These are phyloP conservation scores for Hibiscus trionum DNA, from an alignment of 345 rosid species.

Conservation along the genomic window DNA sequence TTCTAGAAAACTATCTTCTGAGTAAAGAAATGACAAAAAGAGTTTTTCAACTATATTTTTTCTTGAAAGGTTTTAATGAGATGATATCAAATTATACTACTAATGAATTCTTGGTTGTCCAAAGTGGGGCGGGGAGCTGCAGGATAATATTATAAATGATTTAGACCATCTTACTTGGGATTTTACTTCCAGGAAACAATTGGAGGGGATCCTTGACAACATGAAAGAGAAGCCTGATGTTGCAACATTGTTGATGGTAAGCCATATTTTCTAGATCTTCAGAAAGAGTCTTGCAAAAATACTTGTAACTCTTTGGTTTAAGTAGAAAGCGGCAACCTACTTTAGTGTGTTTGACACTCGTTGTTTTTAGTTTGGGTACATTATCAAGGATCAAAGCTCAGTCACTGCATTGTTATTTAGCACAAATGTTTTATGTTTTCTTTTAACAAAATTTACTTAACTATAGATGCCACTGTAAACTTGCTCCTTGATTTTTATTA, in stretches of 20 bases:
- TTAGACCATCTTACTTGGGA: slow-evolving; percentile 2
- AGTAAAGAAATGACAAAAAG: not conserved
- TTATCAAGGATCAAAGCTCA: not conserved
- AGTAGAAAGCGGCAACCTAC: not conserved
- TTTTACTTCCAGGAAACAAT: slow-evolving; percentile 51
- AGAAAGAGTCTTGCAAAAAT: not conserved
- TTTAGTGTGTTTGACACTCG: not conserved
- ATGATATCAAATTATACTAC: not conserved
- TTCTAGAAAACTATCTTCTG: not conserved
- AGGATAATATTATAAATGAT: not conserved
- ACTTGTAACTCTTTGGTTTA: not conserved
- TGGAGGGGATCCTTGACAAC: slow-evolving; percentile 73
- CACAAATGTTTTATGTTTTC: not conserved
- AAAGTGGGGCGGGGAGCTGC: slow-evolving; percentile 1
- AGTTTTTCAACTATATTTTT: not conserved
- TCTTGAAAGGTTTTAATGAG: not conserved
- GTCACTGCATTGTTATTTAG: not conserved
- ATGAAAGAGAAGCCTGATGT: slow-evolving; percentile 94
- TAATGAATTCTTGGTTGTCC: slow-evolving; percentile 2
- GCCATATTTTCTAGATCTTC: slow-evolving; percentile 19
- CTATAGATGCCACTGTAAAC: not conserved
- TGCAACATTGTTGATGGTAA: slow-evolving; percentile 69
- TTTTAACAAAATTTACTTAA: not conserved
- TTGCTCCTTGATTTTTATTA: not conserved
- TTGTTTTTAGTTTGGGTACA: not conserved